Percentiles rank a stretch among this genome's conserved stretches.
Conservation (phyloP, 1,284 basidiomycete genomes). For the Papiliotrema nemorosa region DNA sequence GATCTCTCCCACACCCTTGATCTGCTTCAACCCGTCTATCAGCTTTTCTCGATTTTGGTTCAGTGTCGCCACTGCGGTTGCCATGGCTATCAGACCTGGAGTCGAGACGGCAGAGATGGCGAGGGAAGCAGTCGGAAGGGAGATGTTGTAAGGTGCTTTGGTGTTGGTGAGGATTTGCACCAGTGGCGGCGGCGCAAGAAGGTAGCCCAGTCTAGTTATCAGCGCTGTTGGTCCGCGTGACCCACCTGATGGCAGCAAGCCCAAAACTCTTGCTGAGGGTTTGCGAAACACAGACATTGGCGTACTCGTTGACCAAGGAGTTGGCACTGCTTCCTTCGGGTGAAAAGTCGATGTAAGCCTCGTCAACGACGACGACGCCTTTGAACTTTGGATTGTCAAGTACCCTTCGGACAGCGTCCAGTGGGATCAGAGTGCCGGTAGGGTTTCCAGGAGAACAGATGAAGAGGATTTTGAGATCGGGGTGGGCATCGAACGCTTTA, state of each 20-base stretch:
- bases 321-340: constrained; percentile 62
- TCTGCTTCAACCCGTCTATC: constrained; percentile 54
- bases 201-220: constrained; percentile 70
- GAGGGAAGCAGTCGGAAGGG: constrained; percentile 80
- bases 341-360: constrained; percentile 96
- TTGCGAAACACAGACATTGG: constrained; percentile 89
- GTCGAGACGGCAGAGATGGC: constrained; percentile 74
- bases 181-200: constrained; percentile 80
- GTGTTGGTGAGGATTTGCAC: constrained; percentile 92
- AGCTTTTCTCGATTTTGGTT: constrained; percentile 60
- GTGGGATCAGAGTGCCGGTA: constrained; percentile 81
- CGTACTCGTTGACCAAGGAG: constrained; percentile 69
- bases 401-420: constrained; percentile 65
- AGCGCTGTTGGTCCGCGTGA: constrained; percentile 2
- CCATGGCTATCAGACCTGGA: constrained; percentile 63
- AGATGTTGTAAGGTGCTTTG: constrained; percentile 98
- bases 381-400: constrained; percentile 78
- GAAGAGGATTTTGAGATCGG: constrained; percentile 84
- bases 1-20: constrained; percentile 64
- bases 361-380: constrained; percentile 91
- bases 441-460: constrained; percentile 98
- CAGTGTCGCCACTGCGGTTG: constrained; percentile 61
- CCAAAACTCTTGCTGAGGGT: constrained; percentile 96
- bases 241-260: constrained; percentile 85
- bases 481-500: constrained; percentile 61